These are phyloP conservation scores for Nothopassalora personata DNA, from an alignment of 2,329 filamentous ascomycete species.

Conservation along the genomic window DNA sequence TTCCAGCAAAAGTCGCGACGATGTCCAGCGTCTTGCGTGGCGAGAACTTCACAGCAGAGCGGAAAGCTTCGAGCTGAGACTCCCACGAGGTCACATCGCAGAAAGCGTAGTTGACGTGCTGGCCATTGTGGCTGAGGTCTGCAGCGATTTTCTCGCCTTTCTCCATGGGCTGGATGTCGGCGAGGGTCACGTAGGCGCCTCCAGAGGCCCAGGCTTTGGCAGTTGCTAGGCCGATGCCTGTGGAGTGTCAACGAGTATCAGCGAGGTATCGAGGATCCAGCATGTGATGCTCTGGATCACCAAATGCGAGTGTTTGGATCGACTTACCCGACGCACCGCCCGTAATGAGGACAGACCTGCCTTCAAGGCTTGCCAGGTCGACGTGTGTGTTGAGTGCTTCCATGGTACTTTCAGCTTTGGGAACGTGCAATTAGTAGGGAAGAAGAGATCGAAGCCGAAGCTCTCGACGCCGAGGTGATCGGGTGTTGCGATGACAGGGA, in stretches of 20 bases:
- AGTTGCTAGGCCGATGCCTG: slow-evolving; percentile 5
- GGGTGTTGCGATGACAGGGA: neutral
- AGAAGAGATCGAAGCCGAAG: neutral
- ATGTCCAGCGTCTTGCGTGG: slow-evolving; percentile 10
- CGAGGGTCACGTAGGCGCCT: slow-evolving; percentile 12
- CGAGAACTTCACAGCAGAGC: slow-evolving; percentile 4
- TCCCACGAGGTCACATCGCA: slow-evolving; percentile 12
- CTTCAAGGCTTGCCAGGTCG: slow-evolving; percentile 7
- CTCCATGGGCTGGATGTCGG: slow-evolving; percentile 8
- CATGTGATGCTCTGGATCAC: too few species aligned
- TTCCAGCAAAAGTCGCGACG: slow-evolving; percentile 8
- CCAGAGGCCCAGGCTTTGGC: slow-evolving; percentile 4
- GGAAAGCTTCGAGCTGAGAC: slow-evolving; percentile 10
- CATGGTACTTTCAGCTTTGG: neutral
- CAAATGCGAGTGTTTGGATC: too few species aligned
- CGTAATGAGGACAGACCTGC: slow-evolving; percentile 11
- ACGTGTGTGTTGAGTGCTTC: neutral
- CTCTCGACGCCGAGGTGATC: neutral
- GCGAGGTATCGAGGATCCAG: neutral
- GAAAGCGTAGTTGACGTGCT: slow-evolving; percentile 4
- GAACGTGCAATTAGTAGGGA: neutral
- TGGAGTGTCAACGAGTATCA: neutral
- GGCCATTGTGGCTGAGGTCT: slow-evolving; percentile 1
- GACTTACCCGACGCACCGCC: slow-evolving; percentile 9
- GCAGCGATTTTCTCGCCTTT: slow-evolving; percentile 3